Evolutionary conservation across 371 early-diverging fungal genomes (phyloP), one percentile per base, ranked within the genome.

Genomic region (Mucor piriformis): DNA sequence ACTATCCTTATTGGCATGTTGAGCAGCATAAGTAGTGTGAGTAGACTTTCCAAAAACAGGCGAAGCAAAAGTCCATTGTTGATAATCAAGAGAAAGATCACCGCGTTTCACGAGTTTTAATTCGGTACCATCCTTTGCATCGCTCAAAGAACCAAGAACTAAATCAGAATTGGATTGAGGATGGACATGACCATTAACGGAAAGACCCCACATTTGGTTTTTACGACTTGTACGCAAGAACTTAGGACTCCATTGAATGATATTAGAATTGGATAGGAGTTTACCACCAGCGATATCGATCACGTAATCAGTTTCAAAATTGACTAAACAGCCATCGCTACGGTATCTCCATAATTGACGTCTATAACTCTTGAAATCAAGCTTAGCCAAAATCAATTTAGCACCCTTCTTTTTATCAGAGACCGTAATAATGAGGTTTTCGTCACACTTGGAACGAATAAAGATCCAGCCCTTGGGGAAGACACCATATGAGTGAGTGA

Each of bases 341-440:
- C 81, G 79, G 47, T 75, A 79, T 47, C 69, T 61, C 87, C 87
- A 86, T 43, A 86, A 52, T 63, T 84, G 85, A 16, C 77, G 67
- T 53, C 71, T 64, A 63, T 66, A 79, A 16, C 29, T 57, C 61
- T 70, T 70, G 50, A 50, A 59, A 16, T 72, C 67, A 7, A 79
- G 21, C 49, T 73, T 76, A 21, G 61, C 48, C 13, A 79, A 51
- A 6, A 67, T 59, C 15, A 79, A 44, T 40, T 70, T 69, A 18
- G 74, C 57, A 4, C 79, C 79, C 56, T 74, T 64, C 44, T 70
- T 72, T 13, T 32, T 59, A 16, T 52, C 62, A 15, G 61, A 51
- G 1, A 70, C 54, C n/a, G 74, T 76, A 12, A 79, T 48, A 10
- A 72, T 63, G 27, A 76, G 60, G 10, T 55, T 54, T 6, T 60